These are phyloP conservation scores for Schwanniomyces pseudopolymorphus DNA, from an alignment of 805 yeast genomes.

Conservation along the genomic window DNA sequence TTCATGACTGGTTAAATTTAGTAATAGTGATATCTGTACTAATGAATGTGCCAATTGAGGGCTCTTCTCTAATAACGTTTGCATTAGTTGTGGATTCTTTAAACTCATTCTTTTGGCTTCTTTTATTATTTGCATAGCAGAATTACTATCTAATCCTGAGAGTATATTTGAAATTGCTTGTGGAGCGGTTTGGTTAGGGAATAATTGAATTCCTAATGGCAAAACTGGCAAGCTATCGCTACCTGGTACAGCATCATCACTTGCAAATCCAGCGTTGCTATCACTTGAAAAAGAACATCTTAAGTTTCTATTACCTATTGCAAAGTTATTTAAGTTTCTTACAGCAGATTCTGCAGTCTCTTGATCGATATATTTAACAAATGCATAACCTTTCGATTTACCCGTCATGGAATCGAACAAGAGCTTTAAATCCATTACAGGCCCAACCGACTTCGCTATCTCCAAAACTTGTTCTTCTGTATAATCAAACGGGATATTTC, in stretches of 20 bases:
- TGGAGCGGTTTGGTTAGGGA: constrained; percentile 38
- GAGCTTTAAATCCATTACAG: constrained; percentile 71
- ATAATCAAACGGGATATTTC: constrained; percentile 88
- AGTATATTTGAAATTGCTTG: constrained; percentile 48
- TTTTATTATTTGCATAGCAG: constrained; percentile 48
- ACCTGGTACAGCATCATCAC: constrained; percentile 11
- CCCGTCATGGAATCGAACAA: constrained; percentile 89
- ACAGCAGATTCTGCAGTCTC: constrained; percentile 92
- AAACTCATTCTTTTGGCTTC: constrained; percentile 62
- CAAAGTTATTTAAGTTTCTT: constrained; percentile 76
- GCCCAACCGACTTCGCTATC: constrained; percentile 84
- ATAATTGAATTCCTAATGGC: constrained; percentile 42
- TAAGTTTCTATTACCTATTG: constrained; percentile 60
- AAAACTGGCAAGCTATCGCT: constrained; percentile 35
- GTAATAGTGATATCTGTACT: constrained; percentile 60
- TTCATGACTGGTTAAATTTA: constrained; percentile 35
- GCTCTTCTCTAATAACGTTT: constrained; percentile 57
- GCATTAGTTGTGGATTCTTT: constrained; percentile 58
- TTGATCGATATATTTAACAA: constrained; percentile 75
- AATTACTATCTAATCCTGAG: constrained; percentile 44
- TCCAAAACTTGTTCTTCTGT: constrained; percentile 92
- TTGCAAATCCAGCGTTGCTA: constrained; percentile 10
- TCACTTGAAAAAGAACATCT: constrained; percentile 76
- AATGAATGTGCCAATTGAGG: constrained; percentile 85
- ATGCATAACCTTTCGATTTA: constrained; percentile 86